phyloP scores from a whole-genome alignment of 2,329 filamentous ascomycete genomes.

The Coniochaeta sp. region DNA sequence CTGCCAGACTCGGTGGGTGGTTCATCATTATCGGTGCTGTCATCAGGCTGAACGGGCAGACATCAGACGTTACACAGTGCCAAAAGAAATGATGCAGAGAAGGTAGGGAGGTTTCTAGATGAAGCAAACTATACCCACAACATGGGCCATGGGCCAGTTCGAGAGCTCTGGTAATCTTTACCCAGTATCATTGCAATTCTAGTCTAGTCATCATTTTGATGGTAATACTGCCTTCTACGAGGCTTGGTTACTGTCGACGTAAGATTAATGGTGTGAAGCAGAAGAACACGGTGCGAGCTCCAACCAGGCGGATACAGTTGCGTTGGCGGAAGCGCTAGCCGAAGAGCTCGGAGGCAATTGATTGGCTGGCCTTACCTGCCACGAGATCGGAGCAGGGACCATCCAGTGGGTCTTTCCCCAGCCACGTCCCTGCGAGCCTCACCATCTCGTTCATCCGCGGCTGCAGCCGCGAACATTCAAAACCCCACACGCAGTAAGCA shows the following conservation, averaged over 20 bases:
- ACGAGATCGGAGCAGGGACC: not conserved
- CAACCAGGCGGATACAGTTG: not conserved
- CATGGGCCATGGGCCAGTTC: no score
- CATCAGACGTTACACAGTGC: not conserved
- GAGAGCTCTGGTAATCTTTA: no score
- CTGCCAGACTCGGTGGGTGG: no score
- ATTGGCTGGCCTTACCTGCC: not conserved
- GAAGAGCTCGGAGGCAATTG: not conserved
- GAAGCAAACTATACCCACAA: no score
- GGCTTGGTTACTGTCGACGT: no score
- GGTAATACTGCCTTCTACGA: no score
- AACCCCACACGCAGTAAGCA: not conserved
- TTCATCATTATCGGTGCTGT: no score
- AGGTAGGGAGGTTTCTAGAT: no score
- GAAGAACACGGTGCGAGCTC: not conserved
- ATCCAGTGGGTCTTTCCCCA: not conserved
- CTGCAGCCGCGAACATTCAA: not conserved
- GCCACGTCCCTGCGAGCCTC: not conserved
- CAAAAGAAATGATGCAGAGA: no score
- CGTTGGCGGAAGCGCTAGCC: not conserved
- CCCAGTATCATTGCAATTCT: no score
- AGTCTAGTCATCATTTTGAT: no score
- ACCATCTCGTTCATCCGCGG: not conserved
- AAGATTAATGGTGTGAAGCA: not conserved
- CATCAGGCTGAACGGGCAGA: not conserved